Evolutionary conservation across 164 flowering plant genomes (phyloP).

Genomic region (Vitis vinifera): DNA sequence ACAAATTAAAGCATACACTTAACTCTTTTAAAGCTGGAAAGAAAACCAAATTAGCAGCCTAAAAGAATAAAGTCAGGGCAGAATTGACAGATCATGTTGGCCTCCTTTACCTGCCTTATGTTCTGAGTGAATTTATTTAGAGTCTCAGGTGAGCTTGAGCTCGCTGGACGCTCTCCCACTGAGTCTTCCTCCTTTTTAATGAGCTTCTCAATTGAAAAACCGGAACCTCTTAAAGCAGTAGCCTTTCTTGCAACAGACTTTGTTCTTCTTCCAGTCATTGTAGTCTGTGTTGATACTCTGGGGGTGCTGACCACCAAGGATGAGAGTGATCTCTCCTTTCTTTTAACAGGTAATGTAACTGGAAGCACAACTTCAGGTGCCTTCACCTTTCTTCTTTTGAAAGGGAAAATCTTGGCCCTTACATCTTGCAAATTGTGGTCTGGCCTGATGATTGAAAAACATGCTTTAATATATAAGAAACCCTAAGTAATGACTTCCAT

Average conservation of each 20-base stretch:
- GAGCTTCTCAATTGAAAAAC: constrained; percentile 44
- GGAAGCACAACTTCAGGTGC: constrained; percentile 66
- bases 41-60: background rate
- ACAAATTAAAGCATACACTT: too few relatives aligned
- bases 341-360: constrained; percentile 56
- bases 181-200: constrained; percentile 55
- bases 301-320: constrained; percentile 66
- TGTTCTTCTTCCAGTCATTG: constrained; percentile 79
- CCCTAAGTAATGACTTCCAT: too few relatives aligned
- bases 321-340: constrained; percentile 80
- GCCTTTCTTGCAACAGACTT: constrained; percentile 65
- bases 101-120: constrained; percentile 57
- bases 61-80: background rate
- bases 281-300: constrained; percentile 60
- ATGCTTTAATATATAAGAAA: background rate
- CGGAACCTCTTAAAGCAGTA: constrained; percentile 48
- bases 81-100: background rate
- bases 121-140: constrained; percentile 40
- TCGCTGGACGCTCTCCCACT: constrained; percentile 41
- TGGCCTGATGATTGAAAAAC: constrained; percentile 50
- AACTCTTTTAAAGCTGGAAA: background rate
- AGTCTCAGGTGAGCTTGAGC: constrained; percentile 71
- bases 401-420: constrained; percentile 80
- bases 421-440: constrained; percentile 92
- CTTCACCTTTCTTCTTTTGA: constrained; percentile 53